These are phyloP conservation scores for Drechslerella dactyloides DNA, from an alignment of 2,329 filamentous ascomycete genomes.

Conservation along the genomic window DNA sequence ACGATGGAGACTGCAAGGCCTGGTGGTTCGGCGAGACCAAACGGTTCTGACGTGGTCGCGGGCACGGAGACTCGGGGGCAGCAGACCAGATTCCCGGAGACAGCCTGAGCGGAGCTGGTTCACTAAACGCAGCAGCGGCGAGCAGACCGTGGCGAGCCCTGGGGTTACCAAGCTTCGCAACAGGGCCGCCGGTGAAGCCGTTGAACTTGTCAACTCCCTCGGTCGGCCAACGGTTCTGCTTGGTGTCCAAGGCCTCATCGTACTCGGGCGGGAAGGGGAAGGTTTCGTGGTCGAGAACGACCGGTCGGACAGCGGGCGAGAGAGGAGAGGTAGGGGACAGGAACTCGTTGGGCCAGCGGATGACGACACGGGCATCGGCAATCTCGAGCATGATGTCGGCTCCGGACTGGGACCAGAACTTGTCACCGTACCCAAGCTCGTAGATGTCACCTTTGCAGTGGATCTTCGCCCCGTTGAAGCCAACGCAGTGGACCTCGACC, in stretches of 20 bases:
- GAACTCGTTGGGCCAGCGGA: conserved; percentile 75
- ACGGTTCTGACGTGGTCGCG: conserved; percentile 8
- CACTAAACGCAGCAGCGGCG: conserved; percentile 9
- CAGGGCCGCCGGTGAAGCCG: conserved; percentile 20
- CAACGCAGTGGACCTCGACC: conserved; percentile 87
- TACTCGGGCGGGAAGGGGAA: conserved; percentile 41
- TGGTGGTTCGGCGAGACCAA: no score
- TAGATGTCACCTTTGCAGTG: conserved; percentile 88
- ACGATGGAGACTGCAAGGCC: not conserved
- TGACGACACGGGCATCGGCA: conserved; percentile 84
- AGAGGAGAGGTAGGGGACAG: conserved; percentile 21
- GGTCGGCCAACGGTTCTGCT: conserved; percentile 34
- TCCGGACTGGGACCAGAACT: conserved; percentile 84
- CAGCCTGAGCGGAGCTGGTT: conserved; percentile 28
- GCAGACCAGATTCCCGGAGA: conserved; percentile 32
- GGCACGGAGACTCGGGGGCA: conserved; percentile 39
- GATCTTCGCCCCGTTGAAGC: conserved; percentile 94
- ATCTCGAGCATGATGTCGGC: conserved; percentile 95
- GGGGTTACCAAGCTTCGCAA: conserved; percentile 19
- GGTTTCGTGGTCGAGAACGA: conserved; percentile 19
- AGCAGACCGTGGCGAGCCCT: conserved; percentile 22
- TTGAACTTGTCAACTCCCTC: conserved; percentile 36
- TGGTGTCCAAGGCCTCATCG: conserved; percentile 13
- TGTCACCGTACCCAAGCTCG: conserved; percentile 85
- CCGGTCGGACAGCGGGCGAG: conserved; percentile 22